Conservation (phyloP, 2,329 filamentous ascomycete species). For the Fusarium globosum region DNA sequence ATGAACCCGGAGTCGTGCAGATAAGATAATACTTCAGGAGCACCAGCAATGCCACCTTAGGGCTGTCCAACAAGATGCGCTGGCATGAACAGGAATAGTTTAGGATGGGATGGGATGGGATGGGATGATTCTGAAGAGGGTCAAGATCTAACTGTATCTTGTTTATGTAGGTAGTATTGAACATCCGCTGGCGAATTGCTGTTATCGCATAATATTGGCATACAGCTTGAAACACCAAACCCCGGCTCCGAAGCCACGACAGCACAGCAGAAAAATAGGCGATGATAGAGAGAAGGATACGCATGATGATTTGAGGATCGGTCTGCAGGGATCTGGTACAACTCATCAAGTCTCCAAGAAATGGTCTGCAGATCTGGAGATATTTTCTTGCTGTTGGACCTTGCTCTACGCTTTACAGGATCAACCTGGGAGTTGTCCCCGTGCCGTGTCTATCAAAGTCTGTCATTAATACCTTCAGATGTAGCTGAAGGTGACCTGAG, state of each 20-base stretch:
- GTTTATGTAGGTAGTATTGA: neutral
- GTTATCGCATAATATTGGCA: slow-evolving; percentile 31
- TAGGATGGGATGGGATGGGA: slow-evolving; percentile 20
- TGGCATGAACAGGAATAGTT: slow-evolving; percentile 23
- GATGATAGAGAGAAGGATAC: slow-evolving; percentile 2
- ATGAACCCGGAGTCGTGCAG: slow-evolving; percentile 23
- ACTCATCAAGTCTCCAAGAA: slow-evolving; percentile 2
- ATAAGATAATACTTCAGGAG: slow-evolving; percentile 1
- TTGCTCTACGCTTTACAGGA: neutral
- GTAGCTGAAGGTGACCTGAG: slow-evolving; percentile 8
- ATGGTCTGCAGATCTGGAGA: slow-evolving; percentile 16
- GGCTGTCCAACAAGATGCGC: slow-evolving; percentile 31
- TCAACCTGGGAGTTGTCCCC: neutral
- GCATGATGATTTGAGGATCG: slow-evolving; percentile 31
- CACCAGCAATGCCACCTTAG: slow-evolving; percentile 13
- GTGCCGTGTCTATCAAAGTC: neutral
- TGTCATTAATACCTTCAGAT: neutral
- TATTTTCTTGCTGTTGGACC: neutral
- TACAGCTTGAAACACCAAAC: slow-evolving; percentile 31
- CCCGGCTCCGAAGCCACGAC: slow-evolving; percentile 34
- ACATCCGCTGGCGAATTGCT: neutral
- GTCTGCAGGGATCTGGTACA: slow-evolving; percentile 30
- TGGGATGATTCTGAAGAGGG: slow-evolving; percentile 26
- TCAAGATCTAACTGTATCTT: slow-evolving; percentile 16
- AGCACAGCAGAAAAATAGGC: slow-evolving; percentile 33